Conservation (phyloP, 1,284 basidiomycete genomes). For the Sanguinoderma infundibulare region DNA sequence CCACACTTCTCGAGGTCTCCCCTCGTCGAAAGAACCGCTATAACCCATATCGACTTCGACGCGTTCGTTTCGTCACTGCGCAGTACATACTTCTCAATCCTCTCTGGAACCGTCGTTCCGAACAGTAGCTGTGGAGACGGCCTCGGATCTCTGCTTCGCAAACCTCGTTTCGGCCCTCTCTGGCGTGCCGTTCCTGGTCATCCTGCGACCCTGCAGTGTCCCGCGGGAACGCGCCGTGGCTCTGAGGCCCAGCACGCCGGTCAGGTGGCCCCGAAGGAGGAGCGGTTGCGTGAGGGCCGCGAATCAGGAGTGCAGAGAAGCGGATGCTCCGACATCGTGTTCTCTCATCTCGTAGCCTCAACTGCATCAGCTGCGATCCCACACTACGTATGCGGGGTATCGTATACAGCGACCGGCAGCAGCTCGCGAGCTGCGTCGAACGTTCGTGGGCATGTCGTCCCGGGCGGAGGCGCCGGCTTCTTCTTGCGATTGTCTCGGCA, state of each 20-base stretch:
- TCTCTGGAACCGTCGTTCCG: constrained; percentile 4
- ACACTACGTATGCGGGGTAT: not conserved
- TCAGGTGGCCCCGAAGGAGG: not conserved
- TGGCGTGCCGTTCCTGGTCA: constrained; percentile 3
- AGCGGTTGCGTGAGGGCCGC: not conserved
- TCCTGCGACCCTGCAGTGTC: not conserved
- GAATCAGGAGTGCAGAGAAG: not conserved
- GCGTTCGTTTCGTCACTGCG: not conserved
- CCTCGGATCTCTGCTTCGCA: constrained; percentile 1
- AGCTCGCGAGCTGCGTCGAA: not conserved
- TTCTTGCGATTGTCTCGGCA: not conserved
- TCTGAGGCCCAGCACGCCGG: not conserved
- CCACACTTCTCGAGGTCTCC: not conserved
- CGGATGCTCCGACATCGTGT: not conserved
- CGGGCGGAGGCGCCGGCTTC: not conserved
- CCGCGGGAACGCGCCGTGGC: not conserved
- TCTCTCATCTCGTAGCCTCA: constrained; percentile 1
- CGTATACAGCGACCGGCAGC: not conserved
- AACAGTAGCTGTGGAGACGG: constrained; percentile 2
- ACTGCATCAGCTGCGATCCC: constrained; percentile 7
- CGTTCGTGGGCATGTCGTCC: not conserved
- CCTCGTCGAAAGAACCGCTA: not conserved
- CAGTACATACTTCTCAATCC: not conserved
- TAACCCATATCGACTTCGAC: not conserved
- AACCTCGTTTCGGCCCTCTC: not conserved